Evolutionary conservation across 768 basidiomycete genomes (phyloP), one percentile per base, ranked within the genome.

Genomic region (Agaricus bisporus): DNA sequence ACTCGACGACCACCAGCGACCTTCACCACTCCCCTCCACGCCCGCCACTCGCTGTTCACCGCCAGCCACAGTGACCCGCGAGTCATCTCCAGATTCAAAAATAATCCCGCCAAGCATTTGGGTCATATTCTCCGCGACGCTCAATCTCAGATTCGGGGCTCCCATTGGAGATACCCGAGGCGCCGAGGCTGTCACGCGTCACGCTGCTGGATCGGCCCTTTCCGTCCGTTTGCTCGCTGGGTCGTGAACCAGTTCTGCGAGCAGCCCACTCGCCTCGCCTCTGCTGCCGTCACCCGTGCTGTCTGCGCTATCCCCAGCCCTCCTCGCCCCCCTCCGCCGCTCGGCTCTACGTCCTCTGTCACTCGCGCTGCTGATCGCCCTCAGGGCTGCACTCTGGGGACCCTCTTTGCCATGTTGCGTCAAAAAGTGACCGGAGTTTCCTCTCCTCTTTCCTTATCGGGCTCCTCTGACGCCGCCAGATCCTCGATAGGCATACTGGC

Each of bases 91-190:
- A 59, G 58, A 59, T 59, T 58, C 50, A 51, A 52, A 44, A 51
- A 44, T 44, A 51, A n/a, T n/a, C 29, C 51, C 51, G 51, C 51
- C 51, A 47, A 53, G 51, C 45, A 29, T 47, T 50, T 56, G 55
- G 48, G 48, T 49, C 48, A 22, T 25, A 35, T 49, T 44, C 54
- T 59, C 48, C 53, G 57, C 54, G 53, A 61, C 54, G 61, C 59
- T 59, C 43, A 25, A 58, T 55, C 55, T 48, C 48, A 59, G 58
- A 59, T 59, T 54, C 15, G 35, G 38, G 38, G 48, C 39, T 53
- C 44, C 51, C 44, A 38, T 53, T 48, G 47, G 48, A 42, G 51
- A 54, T 57, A 53, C 56, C 73, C 73, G 72, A 73, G 73, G 73
- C 65, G 54, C 72, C 72, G 70, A 70, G 72, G 72, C 55, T 59